Evolutionary conservation across 176 grass and related monocot genomes (phyloP).

Genomic region (Cenchrus americanus): DNA sequence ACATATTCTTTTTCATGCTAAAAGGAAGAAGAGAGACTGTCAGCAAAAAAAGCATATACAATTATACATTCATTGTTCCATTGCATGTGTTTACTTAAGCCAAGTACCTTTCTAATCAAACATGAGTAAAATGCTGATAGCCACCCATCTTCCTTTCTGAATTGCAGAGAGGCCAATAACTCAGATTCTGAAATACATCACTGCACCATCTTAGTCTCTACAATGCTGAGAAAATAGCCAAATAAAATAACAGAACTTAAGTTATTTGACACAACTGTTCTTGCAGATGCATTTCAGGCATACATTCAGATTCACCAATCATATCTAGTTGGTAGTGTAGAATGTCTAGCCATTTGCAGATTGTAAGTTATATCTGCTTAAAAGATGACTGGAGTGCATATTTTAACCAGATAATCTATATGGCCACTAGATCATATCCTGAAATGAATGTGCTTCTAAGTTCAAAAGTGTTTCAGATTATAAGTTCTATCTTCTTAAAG

Average conservation of each 20-base stretch:
- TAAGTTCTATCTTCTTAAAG: conserved; percentile 7
- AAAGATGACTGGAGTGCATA: conserved; percentile 15
- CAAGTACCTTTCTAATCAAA: conserved; percentile 85
- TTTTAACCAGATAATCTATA: conserved; percentile 19
- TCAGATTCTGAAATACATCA: conserved; percentile 68
- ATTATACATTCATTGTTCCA: background rate
- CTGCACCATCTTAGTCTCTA: conserved; percentile 29
- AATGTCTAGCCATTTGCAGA: conserved; percentile 13
- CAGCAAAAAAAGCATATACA: conserved; percentile 33
- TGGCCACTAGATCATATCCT: background rate
- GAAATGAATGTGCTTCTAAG: background rate
- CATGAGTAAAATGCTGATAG: conserved; percentile 86
- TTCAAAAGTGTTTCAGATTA: background rate
- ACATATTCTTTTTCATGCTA: conserved; percentile 90
- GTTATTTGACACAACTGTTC: conserved; percentile 24
- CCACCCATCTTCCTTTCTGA: conserved; percentile 94
- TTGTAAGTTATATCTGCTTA: conserved; percentile 12
- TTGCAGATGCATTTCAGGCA: conserved; percentile 2
- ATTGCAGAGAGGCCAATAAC: conserved; percentile 81
- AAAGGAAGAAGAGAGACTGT: conserved; percentile 30
- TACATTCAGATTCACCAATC: background rate
- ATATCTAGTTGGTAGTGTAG: conserved; percentile 13
- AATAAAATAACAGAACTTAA: conserved; percentile 8
- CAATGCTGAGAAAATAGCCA: conserved; percentile 14
- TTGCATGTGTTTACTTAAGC: background rate